These are phyloP conservation scores for Dactylonectria macrodidyma DNA, from an alignment of 2,329 filamentous ascomycete genomes.

Conservation along the genomic window DNA sequence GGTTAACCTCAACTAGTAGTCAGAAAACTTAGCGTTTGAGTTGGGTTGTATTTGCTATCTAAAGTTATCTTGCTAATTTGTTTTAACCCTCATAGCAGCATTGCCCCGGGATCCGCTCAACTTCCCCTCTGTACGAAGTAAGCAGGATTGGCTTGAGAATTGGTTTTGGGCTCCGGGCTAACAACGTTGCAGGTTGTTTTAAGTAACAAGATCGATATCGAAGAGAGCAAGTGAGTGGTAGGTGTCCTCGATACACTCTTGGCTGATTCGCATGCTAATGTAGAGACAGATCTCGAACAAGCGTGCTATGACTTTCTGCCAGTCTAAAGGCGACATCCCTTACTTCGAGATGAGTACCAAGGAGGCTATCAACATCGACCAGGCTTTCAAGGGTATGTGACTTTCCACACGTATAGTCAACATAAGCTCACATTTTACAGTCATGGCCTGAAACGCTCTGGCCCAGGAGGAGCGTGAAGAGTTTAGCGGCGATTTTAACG, in stretches of 20 bases:
- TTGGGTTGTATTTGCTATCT: no score
- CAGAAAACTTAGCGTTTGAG: no score
- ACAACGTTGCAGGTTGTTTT: slow-evolving; percentile 80
- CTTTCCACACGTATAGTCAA: neutral
- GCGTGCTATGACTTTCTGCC: slow-evolving; percentile 96
- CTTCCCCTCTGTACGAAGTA: slow-evolving; percentile 98
- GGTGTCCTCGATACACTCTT: neutral
- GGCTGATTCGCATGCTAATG: slow-evolving; percentile 22
- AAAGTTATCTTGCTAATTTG: no score
- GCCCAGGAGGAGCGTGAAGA: slow-evolving; percentile 98
- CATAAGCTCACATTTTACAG: slow-evolving; percentile 60
- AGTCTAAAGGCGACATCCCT: slow-evolving; percentile 96
- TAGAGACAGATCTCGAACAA: slow-evolving; percentile 87
- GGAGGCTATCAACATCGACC: slow-evolving; percentile 98
- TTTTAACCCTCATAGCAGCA: no score
- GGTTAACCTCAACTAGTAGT: no score
- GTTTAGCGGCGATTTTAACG: slow-evolving; percentile 96
- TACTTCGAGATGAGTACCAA: slow-evolving; percentile 99
- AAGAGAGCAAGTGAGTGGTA: slow-evolving; percentile 96
- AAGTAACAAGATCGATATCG: slow-evolving; percentile 99
- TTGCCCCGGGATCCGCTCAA: slow-evolving; percentile 96
- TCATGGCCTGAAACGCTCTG: slow-evolving; percentile 95
- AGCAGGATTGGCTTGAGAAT: slow-evolving; percentile 52
- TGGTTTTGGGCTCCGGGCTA: slow-evolving; percentile 28
- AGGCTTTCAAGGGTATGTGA: slow-evolving; percentile 75